phyloP scores from a whole-genome alignment of 1,284 basidiomycete genomes.

The Heterobasidion parviporum region DNA sequence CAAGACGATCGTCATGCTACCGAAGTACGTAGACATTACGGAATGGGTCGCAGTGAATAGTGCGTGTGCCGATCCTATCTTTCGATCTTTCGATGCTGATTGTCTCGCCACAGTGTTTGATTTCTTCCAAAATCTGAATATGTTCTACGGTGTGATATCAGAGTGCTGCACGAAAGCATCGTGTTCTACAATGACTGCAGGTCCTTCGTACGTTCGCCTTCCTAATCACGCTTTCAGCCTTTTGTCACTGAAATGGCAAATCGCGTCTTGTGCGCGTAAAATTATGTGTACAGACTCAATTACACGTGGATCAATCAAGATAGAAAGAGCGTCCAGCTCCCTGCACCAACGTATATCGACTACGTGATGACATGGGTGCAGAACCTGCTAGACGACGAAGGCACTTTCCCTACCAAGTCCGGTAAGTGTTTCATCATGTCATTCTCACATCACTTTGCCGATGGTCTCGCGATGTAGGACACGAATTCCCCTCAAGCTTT shows the following conservation, averaged over 20 bases:
- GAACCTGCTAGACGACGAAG: slow-evolving; percentile 89
- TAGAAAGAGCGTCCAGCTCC: slow-evolving; percentile 87
- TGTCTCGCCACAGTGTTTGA: slow-evolving; percentile 63
- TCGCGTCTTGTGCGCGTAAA: not conserved
- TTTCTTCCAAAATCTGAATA: slow-evolving; percentile 95
- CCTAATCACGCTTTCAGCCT: not conserved
- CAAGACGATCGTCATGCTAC: slow-evolving; percentile 96
- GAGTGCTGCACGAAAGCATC: slow-evolving; percentile 90
- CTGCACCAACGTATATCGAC: slow-evolving; percentile 96
- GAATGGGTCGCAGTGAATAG: slow-evolving; percentile 99
- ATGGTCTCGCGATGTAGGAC: slow-evolving; percentile 38
- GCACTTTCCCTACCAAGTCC: slow-evolving; percentile 91
- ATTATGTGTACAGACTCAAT: slow-evolving; percentile 60
- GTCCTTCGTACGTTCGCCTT: slow-evolving; percentile 57
- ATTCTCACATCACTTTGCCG: not conserved
- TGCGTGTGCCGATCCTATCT: slow-evolving; percentile 33
- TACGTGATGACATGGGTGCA: slow-evolving; percentile 99
- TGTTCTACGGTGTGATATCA: slow-evolving; percentile 93
- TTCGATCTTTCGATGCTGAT: not conserved
- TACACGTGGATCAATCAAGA: slow-evolving; percentile 98
- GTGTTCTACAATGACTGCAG: slow-evolving; percentile 93
- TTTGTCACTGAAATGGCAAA: slow-evolving; percentile 1
- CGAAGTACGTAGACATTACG: slow-evolving; percentile 95
- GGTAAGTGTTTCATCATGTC: slow-evolving; percentile 36
- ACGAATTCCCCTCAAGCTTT: slow-evolving; percentile 86